Evolutionary conservation across 768 basidiomycete genomes (phyloP), one percentile per base, ranked within the genome.

Genomic region (Lactarius hatsudake): DNA sequence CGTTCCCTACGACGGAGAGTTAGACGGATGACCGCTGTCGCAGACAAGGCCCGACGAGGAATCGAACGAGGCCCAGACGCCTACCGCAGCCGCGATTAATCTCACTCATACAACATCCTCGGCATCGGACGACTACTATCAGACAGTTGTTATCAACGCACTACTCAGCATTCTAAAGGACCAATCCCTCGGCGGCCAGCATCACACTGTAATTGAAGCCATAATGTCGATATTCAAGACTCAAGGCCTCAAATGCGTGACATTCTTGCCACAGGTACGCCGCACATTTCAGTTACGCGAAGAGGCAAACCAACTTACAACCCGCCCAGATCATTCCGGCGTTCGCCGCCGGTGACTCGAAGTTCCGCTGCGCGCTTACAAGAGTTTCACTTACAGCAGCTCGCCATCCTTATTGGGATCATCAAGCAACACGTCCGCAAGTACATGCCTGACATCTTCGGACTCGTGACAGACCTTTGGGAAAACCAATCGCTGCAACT

Each of bases 151-250:
- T 43, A 93, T 99, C 75, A 90, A 87, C 32, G 85, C 94, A 0
- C 83, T 99, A 12, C 83, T 98, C 40, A 84, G 86, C 51, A 91
- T 99, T 65, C 76, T 99, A 68, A 92, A 89, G 74, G 97, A 99
- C 75, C 88, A 92, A 62, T 88, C 94, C 1, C 82, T 97, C 67
- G 90, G 84, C 73, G 87, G 82, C 64, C 89, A 93, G 72, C 95
- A 98, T 72, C 91, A 97, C 73, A 91, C 88, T 28, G 96, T 96
- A 57, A 95, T 98, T 64, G 95, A 98, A 75, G 95, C 95, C 1
- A 91, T 99, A 72, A 98, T 98, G 94, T 90, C 94, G 56, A 98
- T 99, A 68, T 99, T 98, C 84, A 95, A 96, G 77, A 97, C 95
- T 0, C 96, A 98, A 74, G 95, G 96, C 17, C 79, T 98, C 74